Conservation (phyloP, 805 yeast species). For the Saccharomyces paradoxus region DNA sequence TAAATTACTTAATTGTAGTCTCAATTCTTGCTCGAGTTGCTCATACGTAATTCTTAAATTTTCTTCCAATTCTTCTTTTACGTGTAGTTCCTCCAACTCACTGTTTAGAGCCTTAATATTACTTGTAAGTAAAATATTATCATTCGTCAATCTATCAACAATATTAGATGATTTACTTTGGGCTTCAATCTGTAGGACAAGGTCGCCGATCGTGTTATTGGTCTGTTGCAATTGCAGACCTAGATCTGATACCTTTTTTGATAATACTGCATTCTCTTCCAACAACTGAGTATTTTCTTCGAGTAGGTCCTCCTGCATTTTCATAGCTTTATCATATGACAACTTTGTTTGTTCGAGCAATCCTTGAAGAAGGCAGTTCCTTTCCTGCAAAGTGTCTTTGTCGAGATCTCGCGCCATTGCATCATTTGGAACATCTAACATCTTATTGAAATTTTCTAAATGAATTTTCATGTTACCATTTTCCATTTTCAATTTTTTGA, state of each 20-base stretch:
- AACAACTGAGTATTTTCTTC: conserved; percentile 6
- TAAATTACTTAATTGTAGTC: background rate
- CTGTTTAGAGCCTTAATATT: conserved; percentile 30
- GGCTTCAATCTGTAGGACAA: conserved; percentile 25
- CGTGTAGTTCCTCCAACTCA: conserved; percentile 35
- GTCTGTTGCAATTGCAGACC: conserved; percentile 9
- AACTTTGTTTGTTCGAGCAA: conserved; percentile 3
- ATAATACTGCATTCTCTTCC: conserved; percentile 1
- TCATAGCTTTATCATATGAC: conserved; percentile 3
- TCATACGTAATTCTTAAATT: background rate
- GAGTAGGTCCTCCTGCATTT: conserved; percentile 6
- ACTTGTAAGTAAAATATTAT: conserved; percentile 31
- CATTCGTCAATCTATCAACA: conserved; percentile 30
- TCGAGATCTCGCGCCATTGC: conserved; percentile 27
- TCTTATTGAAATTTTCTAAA: conserved; percentile 27
- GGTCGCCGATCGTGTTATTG: conserved; percentile 14
- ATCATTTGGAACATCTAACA: conserved; percentile 26
- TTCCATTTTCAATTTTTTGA: conserved; percentile 36
- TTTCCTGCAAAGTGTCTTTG: conserved; percentile 1
- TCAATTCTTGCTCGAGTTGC: conserved; percentile 1
- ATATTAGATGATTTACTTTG: conserved; percentile 27
- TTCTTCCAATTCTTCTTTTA: background rate
- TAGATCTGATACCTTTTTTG: background rate
- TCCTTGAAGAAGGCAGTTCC: conserved; percentile 1
- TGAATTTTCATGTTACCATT: conserved; percentile 34